Conservation (phyloP, 2,329 filamentous ascomycete genomes). For the Xylaria sp. region DNA sequence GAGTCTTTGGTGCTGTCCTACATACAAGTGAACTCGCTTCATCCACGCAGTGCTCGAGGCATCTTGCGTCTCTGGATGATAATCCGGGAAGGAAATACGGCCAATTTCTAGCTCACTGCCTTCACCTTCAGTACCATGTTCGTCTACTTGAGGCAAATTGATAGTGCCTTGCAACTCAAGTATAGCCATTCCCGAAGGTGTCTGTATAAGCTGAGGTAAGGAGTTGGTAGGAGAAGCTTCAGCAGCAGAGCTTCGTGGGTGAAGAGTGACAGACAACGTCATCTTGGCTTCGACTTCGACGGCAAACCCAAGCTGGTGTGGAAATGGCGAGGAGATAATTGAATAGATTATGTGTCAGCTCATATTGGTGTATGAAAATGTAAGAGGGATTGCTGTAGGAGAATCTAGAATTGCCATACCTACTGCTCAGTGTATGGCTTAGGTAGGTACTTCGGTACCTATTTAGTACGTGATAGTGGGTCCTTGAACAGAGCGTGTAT, state of each 20-base stretch:
- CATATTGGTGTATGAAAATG: background rate
- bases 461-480: background rate
- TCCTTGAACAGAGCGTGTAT: background rate
- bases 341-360: background rate
- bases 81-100: conserved; percentile 78
- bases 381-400: background rate
- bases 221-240: conserved; percentile 50
- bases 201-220: conserved; percentile 83
- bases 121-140: conserved; percentile 42
- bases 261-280: conserved; percentile 48
- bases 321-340: background rate
- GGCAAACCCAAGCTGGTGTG: background rate
- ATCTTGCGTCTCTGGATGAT: conserved; percentile 58
- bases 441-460: background rate
- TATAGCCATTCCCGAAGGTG: conserved; percentile 85
- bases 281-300: conserved; percentile 25
- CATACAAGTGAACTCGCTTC: conserved; percentile 86
- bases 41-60: conserved; percentile 75
- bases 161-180: conserved; percentile 92
- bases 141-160: conserved; percentile 65
- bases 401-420: too few species aligned
- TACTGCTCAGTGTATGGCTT: too few species aligned
- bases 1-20: conserved; percentile 87
- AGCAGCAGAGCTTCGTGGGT: conserved; percentile 43
- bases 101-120: conserved; percentile 63